Base-by-base conservation (phyloP, 1,284 basidiomycete species). In the Coniferiporia weirii region DNA sequence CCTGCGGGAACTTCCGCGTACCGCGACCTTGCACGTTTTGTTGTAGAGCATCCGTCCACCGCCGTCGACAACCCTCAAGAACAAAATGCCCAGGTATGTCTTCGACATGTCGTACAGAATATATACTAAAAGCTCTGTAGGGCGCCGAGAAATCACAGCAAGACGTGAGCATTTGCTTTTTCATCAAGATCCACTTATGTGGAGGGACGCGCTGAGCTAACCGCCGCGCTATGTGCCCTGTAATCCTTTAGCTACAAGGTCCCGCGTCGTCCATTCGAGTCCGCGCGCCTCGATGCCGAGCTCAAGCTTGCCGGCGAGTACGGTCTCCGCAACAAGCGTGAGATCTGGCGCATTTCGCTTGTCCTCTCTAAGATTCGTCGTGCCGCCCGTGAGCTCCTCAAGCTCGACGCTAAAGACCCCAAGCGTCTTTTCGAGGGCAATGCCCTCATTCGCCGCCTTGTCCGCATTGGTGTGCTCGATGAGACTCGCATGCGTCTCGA, bases 401-500 rank as follows among this genome's bases (percentile, higher is more conserved):
- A 99, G 85, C 94, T 99, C 79, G 96, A 99, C 71, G 91, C 90
- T 78, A 99, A 99, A 79, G 97, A 99, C 80, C 95, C 96, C 73
- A 99, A 98, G 84, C 93, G 97, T 79, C 92, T 99, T 65, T 99
- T 99, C 83, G 97, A 99, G 83, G 91, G 94, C 75, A 99, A 99
- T 78, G 96, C 96, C 72, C 87, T 99, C 70, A 99, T 99, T 76
- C 95, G 95, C 70, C 94, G 96, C 79, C 89, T 98, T 67, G 95
- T 99, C 59, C 95, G 96, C 72, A 98, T 99, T 71, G 96, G 96
- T 85, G 96, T 99, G 82, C 91, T 99, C 76, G 97, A 99, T 76
- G 96, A 99, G 84, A 81, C 85, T 66, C 91, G 95, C 76, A 98
- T 99, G 97, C 88, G 94, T 79, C 91, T 98, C 78, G 95, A 98